These are phyloP conservation scores for Penicillium bialowiezense DNA, from an alignment of 495 filamentous ascomycete species.

Conservation along the genomic window DNA sequence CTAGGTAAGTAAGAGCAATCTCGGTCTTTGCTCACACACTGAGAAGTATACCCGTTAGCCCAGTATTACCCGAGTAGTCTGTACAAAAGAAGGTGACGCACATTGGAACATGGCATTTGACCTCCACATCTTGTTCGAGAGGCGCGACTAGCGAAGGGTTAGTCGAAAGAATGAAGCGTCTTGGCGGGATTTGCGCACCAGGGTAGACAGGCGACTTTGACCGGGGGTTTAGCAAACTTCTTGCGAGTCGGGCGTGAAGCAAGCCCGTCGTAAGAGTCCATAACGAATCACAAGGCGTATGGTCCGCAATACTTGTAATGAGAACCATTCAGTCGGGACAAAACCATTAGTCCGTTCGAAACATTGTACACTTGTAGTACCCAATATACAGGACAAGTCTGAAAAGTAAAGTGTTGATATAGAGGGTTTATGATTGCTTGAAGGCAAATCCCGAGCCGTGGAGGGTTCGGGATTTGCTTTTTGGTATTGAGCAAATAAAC, in stretches of 20 bases:
- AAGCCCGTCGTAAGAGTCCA: slow-evolving; percentile 23
- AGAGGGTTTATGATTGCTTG: slow-evolving; percentile 25
- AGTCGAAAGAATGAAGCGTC: no score
- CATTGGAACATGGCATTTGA: slow-evolving; percentile 54
- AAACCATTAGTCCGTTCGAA: neutral
- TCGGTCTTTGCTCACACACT: slow-evolving; percentile 53
- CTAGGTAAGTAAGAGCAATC: slow-evolving; percentile 56
- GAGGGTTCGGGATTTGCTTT: slow-evolving; percentile 31
- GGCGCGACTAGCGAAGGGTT: slow-evolving; percentile 42
- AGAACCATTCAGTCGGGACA: slow-evolving; percentile 6
- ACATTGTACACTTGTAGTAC: no score
- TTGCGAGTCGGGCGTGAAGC: slow-evolving; percentile 36
- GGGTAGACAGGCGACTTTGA: slow-evolving; percentile 60
- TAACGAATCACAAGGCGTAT: slow-evolving; percentile 25
- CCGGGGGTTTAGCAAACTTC: slow-evolving; percentile 56
- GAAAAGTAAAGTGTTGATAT: slow-evolving; percentile 21
- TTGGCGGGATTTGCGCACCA: no score
- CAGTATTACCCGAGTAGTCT: neutral
- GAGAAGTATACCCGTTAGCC: neutral
- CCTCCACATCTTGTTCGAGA: slow-evolving; percentile 59
- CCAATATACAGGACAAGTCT: no score
- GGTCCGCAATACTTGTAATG: slow-evolving; percentile 13
- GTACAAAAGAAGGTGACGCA: slow-evolving; percentile 30
- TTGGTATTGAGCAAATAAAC: neutral
- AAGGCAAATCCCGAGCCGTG: slow-evolving; percentile 30